A percentile compares a stretch with the other conserved stretches of the same genome.
Evolutionary conservation across 176 grass and related monocot species (phyloP).

Genomic region (Raddia distichophylla): DNA sequence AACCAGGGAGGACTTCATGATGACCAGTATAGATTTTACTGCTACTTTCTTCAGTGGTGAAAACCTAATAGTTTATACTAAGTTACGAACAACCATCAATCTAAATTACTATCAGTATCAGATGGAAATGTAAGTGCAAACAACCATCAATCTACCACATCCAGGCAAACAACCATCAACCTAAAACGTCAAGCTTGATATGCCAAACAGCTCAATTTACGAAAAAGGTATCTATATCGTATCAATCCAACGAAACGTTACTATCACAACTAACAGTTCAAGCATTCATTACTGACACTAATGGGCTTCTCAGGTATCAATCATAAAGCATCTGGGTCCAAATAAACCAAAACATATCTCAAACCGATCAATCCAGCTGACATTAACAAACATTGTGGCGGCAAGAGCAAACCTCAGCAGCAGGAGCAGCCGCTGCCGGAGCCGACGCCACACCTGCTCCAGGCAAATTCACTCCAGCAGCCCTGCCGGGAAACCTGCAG

Average conservation of each 20-base stretch:
- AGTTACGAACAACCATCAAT: background rate
- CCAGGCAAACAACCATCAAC: background rate
- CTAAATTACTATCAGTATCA: too few relatives aligned
- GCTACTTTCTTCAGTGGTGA: background rate
- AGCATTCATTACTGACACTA: background rate
- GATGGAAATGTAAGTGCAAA: background rate
- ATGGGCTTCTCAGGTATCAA: background rate
- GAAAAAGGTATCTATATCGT: background rate
- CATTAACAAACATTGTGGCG: background rate
- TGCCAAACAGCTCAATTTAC: background rate
- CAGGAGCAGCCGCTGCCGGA: slow-evolving; percentile 50
- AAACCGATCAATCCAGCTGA: background rate
- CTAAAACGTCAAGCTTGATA: background rate
- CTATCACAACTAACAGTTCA: background rate
- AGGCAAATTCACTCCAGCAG: slow-evolving; percentile 66
- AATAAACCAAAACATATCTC: background rate
- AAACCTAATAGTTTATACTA: background rate
- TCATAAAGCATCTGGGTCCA: background rate
- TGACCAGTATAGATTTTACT: background rate
- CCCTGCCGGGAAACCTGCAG: slow-evolving; percentile 77
- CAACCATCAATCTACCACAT: background rate
- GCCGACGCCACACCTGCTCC: slow-evolving; percentile 33
- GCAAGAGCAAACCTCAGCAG: slow-evolving; percentile 51
- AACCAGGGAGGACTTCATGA: background rate
- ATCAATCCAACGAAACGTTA: background rate